A percentile compares a stretch with the other conserved stretches of the same genome.
Conservation (phyloP, 2,329 filamentous ascomycete genomes). For the Stagonosporopsis rhizophila region DNA sequence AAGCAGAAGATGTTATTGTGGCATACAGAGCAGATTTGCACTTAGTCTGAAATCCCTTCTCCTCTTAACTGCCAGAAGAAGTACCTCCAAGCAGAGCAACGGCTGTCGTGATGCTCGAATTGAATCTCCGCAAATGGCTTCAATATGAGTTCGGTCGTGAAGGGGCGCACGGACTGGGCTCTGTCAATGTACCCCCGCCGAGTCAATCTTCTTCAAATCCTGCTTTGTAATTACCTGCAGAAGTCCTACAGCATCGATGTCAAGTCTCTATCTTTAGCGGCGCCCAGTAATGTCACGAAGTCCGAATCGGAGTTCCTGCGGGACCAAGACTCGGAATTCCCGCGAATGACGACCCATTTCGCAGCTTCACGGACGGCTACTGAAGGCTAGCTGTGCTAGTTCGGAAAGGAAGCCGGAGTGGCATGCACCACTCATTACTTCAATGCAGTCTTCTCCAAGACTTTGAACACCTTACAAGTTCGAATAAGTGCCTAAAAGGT, state of each 20-base stretch:
- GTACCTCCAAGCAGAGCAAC: too few species aligned
- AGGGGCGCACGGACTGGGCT: too few species aligned
- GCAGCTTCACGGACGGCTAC: conserved; percentile 8
- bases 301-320: not conserved
- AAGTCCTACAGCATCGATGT: not conserved
- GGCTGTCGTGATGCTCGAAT: too few species aligned
- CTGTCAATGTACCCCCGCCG: too few species aligned
- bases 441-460: not conserved
- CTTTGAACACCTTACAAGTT: not conserved
- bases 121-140: too few species aligned
- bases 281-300: not conserved
- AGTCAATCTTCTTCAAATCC: too few species aligned
- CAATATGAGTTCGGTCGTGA: too few species aligned
- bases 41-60: too few species aligned
- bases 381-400: conserved; percentile 13
- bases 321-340: not conserved
- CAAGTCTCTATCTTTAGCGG: not conserved
- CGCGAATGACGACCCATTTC: not conserved
- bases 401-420: conserved; percentile 12
- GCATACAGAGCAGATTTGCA: too few species aligned
- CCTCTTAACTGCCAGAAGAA: too few species aligned
- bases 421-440: conserved; percentile 1
- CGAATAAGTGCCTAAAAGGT: not conserved
- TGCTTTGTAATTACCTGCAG: too few species aligned
- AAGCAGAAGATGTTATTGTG: too few species aligned